A percentile compares a stretch with the other conserved stretches of the same genome.
phyloP scores from a whole-genome alignment of 805 yeast species.

The Starmerella etchellsii region DNA sequence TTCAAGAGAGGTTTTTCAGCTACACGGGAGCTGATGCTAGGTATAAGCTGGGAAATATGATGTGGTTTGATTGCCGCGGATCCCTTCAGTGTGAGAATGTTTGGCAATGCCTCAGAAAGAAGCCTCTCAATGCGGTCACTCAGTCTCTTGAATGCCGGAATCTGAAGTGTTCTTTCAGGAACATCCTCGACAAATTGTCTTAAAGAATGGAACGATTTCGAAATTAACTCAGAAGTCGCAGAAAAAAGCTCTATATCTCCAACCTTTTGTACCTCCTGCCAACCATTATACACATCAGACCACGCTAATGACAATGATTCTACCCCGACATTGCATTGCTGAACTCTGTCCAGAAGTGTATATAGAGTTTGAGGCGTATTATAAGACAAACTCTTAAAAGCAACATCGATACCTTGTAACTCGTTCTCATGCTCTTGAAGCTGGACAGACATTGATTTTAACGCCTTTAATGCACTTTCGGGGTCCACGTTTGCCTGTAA shows the following conservation, averaged over 20 bases:
- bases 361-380: background rate
- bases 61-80: constrained; percentile 46
- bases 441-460: background rate
- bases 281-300: background rate
- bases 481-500: constrained; percentile 7
- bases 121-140: background rate
- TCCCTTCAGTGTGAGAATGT: constrained; percentile 28
- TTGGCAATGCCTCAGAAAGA: background rate
- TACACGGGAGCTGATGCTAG: background rate
- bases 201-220: background rate
- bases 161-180: constrained; percentile 1
- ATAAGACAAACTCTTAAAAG: background rate
- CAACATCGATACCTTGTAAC: background rate
- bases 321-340: background rate
- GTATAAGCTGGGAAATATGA: constrained; percentile 46
- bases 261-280: background rate
- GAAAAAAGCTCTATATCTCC: background rate
- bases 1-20: constrained; percentile 34
- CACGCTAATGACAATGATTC: background rate
- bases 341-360: background rate
- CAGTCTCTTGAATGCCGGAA: background rate
- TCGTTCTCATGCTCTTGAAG: background rate
- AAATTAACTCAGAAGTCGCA: background rate
- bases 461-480: constrained; percentile 1
- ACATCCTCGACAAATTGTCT: background rate